These are phyloP conservation scores for Vinca minor DNA, from an alignment of 257 asterid genomes.

Conservation along the genomic window DNA sequence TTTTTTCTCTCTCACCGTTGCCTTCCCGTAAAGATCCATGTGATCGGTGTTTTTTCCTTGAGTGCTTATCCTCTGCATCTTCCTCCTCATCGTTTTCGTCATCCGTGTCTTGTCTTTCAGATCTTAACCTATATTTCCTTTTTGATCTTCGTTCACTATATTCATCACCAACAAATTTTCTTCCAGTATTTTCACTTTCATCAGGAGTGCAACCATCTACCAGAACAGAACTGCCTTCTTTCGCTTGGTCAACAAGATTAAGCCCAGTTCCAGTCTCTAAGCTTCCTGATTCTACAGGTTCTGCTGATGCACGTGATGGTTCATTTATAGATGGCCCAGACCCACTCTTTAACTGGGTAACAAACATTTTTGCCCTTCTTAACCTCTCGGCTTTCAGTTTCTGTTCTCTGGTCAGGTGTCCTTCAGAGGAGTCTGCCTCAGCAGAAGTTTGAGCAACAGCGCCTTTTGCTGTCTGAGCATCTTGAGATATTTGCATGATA, in stretches of 20 bases:
- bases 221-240: conserved; percentile 43
- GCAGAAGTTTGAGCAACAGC: conserved; percentile 25
- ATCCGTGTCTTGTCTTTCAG: conserved; percentile 31
- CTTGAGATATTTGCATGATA: conserved; percentile 17
- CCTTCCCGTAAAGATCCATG: conserved; percentile 22
- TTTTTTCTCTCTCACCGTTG: conserved; percentile 24
- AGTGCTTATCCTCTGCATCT: conserved; percentile 21
- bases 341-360: conserved; percentile 68
- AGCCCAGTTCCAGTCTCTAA: conserved; percentile 24
- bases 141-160: conserved; percentile 26
- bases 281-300: conserved; percentile 44
- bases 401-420: conserved; percentile 57
- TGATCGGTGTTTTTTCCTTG: conserved; percentile 20
- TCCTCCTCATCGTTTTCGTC: conserved; percentile 25
- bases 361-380: conserved; percentile 85
- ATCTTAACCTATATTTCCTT: conserved; percentile 43
- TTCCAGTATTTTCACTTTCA: conserved; percentile 24
- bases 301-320: conserved; percentile 44
- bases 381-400: conserved; percentile 81
- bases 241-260: conserved; percentile 26
- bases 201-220: conserved; percentile 23
- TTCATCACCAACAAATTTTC: conserved; percentile 34
- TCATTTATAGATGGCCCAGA: conserved; percentile 40
- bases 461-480: conserved; percentile 17
- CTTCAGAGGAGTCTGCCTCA: conserved; percentile 38